Percentiles rank a stretch among this genome's conserved stretches.
phyloP scores from a whole-genome alignment of 2,329 filamentous ascomycete species.

The Nothopassalora personata region DNA sequence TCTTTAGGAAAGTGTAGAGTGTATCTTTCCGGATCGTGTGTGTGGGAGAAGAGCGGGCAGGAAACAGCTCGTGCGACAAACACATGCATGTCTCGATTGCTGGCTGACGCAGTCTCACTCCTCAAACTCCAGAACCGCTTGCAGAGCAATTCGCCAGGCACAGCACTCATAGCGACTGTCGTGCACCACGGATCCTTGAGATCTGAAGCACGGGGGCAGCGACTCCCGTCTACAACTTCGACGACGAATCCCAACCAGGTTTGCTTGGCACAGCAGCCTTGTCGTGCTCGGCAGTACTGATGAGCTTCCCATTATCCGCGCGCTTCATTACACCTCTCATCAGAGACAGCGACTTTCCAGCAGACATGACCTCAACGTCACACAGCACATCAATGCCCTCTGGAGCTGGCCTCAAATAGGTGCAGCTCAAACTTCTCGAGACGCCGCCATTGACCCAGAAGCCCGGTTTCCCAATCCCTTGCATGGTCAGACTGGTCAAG shows the following conservation, averaged over 20 bases:
- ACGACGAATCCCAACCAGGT: background rate
- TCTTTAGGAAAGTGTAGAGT: too few species aligned
- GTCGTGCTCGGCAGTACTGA: slow-evolving; percentile 34
- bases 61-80: background rate
- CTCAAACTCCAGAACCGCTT: background rate
- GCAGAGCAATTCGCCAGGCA: background rate
- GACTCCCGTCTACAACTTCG: background rate
- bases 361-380: slow-evolving; percentile 42
- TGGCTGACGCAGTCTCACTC: background rate
- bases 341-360: slow-evolving; percentile 39
- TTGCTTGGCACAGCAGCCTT: slow-evolving; percentile 27
- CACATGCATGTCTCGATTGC: background rate
- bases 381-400: slow-evolving; percentile 38
- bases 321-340: slow-evolving; percentile 39
- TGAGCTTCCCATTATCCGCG: slow-evolving; percentile 31
- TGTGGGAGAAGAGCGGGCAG: background rate
- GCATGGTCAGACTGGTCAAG: slow-evolving; percentile 39
- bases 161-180: background rate
- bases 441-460: slow-evolving; percentile 45
- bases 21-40: background rate
- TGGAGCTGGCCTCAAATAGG: slow-evolving; percentile 40
- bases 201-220: too few species aligned
- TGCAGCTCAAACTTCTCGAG: slow-evolving; percentile 40
- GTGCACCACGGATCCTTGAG: too few species aligned
- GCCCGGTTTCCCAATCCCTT: slow-evolving; percentile 23